Percentiles rank a stretch among this genome's conserved stretches.
Conservation (phyloP, 2,329 filamentous ascomycete species). For the Trichophyton rubrum region DNA sequence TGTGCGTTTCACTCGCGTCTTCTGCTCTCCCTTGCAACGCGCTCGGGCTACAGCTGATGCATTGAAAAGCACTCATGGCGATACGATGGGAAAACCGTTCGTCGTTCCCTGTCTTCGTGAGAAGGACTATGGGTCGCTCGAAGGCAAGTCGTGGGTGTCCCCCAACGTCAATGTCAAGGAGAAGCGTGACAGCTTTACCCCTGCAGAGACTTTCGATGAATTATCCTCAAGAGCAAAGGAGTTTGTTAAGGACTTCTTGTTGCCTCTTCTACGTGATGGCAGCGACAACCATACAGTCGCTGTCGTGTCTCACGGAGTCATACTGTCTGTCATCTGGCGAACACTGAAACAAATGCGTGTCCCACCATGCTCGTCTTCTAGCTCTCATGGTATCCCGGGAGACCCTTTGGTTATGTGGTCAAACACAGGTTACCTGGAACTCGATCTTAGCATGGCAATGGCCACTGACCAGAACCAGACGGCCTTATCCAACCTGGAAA, state of each 20-base stretch:
- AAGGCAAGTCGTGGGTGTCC: conserved; percentile 19
- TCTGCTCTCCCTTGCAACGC: conserved; percentile 65
- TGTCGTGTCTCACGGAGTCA: conserved; percentile 72
- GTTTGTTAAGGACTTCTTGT: conserved; percentile 55
- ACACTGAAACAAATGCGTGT: conserved; percentile 47
- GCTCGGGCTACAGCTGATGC: conserved; percentile 42
- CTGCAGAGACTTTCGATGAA: conserved; percentile 52
- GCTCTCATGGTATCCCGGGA: conserved; percentile 25
- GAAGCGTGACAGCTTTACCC: conserved; percentile 13
- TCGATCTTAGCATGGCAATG: conserved; percentile 18
- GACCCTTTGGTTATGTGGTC: conserved; percentile 45
- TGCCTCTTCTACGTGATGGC: conserved; percentile 39
- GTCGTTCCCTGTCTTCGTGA: conserved; percentile 23
- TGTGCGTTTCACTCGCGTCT: conserved; percentile 55
- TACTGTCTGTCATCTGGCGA: conserved; percentile 58
- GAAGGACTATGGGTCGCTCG: conserved; percentile 31
- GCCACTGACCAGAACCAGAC: background rate
- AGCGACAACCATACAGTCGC: conserved; percentile 39
- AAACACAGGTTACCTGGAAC: conserved; percentile 51
- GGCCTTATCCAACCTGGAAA: background rate
- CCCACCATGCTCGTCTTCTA: conserved; percentile 33
- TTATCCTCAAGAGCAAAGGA: conserved; percentile 52
- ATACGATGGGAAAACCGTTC: conserved; percentile 10
- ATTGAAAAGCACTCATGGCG: conserved; percentile 9
- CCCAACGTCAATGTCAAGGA: background rate